These are phyloP conservation scores for Boletellus ananas DNA, from an alignment of 768 basidiomycete species.

Conservation along the genomic window DNA sequence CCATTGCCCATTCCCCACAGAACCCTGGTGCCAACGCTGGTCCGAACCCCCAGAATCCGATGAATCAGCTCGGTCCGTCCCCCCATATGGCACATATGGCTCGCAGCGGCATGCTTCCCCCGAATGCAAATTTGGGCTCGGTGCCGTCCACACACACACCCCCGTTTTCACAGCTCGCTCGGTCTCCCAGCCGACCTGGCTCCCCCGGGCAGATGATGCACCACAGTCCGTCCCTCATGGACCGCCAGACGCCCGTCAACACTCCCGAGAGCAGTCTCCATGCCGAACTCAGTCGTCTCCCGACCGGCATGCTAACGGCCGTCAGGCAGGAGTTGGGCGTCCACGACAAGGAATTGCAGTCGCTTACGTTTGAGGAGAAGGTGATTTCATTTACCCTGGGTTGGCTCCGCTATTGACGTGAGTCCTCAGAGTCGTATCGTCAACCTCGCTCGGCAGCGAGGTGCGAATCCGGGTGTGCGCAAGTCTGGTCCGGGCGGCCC, in stretches of 20 bases:
- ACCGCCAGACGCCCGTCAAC: slow-evolving; percentile 41
- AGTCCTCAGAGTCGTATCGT: slow-evolving; percentile 37
- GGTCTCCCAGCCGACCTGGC: slow-evolving; percentile 59
- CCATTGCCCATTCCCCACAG: slow-evolving; percentile 59
- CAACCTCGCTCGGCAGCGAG: slow-evolving; percentile 22
- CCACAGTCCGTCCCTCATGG: slow-evolving; percentile 54
- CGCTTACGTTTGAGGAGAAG: slow-evolving; percentile 56
- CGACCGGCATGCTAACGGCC: slow-evolving; percentile 28
- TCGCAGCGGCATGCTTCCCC: slow-evolving; percentile 47
- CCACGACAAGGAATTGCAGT: slow-evolving; percentile 42
- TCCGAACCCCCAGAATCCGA: slow-evolving; percentile 34
- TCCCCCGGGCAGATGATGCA: slow-evolving; percentile 50
- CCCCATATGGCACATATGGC: slow-evolving; percentile 48
- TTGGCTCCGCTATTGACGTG: slow-evolving; percentile 10
- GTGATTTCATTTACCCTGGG: slow-evolving; percentile 31
- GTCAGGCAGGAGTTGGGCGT: slow-evolving; percentile 44
- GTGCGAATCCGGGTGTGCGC: slow-evolving; percentile 10
- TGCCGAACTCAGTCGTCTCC: slow-evolving; percentile 41
- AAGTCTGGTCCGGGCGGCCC: slow-evolving; percentile 31
- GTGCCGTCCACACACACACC: slow-evolving; percentile 39
- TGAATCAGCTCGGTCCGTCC: slow-evolving; percentile 51
- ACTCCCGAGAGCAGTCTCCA: slow-evolving; percentile 30
- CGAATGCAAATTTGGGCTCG: slow-evolving; percentile 38
- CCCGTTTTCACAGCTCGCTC: slow-evolving; percentile 41
- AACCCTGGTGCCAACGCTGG: slow-evolving; percentile 34